phyloP scores from a whole-genome alignment of 371 early-diverging fungal species.

The Chytridiales sp. region DNA sequence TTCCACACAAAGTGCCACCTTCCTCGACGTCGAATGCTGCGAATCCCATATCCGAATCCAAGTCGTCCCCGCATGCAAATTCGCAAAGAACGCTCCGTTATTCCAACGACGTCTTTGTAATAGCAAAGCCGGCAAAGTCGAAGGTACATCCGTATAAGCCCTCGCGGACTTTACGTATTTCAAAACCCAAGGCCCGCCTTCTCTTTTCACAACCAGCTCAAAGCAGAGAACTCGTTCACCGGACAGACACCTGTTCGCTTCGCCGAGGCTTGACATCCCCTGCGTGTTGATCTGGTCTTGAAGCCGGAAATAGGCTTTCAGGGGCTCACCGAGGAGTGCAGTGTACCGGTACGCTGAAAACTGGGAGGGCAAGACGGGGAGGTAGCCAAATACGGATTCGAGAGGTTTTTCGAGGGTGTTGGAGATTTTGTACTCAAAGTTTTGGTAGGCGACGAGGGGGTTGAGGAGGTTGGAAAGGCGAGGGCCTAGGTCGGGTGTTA shows the following conservation, averaged over 20 bases:
- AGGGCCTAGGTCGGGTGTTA: conserved; percentile 72
- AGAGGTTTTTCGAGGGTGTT: conserved; percentile 94
- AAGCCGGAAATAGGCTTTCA: conserved; percentile 89
- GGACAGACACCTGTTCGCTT: conserved; percentile 66
- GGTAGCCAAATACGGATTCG: conserved; percentile 94
- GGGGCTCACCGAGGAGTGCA: conserved; percentile 85
- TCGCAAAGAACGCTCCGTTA: conserved; percentile 66
- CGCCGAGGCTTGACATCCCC: conserved; percentile 33
- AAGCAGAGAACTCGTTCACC: conserved; percentile 51
- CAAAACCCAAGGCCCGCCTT: conserved; percentile 47
- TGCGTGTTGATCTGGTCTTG: conserved; percentile 63
- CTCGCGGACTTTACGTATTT: conserved; percentile 56
- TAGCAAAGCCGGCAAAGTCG: conserved; percentile 69
- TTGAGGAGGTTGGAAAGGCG: conserved; percentile 37
- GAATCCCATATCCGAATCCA: conserved; percentile 34
- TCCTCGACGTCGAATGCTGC: conserved; percentile 32
- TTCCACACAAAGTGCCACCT: conserved; percentile 35
- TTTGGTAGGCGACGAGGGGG: conserved; percentile 69
- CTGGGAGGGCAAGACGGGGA: conserved; percentile 94
- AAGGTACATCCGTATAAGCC: conserved; percentile 82
- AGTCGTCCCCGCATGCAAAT: conserved; percentile 31
- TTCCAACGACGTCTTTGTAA: conserved; percentile 88
- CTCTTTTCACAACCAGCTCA: conserved; percentile 41
- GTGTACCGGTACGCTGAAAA: conserved; percentile 93
- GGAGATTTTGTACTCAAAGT: conserved; percentile 82